Evolutionary conservation across 345 rosid genomes (phyloP).

Genomic region (Gossypium anomalum): DNA sequence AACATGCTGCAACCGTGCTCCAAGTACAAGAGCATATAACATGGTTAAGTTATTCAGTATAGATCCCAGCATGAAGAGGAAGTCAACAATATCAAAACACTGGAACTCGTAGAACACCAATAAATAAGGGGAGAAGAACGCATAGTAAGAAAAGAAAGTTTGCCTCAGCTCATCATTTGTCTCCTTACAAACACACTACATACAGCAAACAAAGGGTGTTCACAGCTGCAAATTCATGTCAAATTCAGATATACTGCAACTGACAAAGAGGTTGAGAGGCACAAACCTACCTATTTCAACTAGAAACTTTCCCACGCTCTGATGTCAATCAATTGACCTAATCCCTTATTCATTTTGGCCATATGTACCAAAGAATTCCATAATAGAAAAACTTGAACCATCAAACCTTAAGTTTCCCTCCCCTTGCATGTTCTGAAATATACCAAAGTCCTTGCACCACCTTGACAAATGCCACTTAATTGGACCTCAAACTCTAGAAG

Average conservation of each 20-base stretch:
- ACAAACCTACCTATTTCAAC: too few species aligned
- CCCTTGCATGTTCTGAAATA: neutral
- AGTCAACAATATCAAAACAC: neutral
- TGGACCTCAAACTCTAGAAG: neutral
- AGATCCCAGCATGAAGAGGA: neutral
- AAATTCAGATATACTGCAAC: neutral
- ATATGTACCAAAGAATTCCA: neutral
- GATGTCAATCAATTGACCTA: neutral
- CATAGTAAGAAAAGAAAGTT: too few species aligned
- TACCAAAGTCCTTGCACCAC: neutral
- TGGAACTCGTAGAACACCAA: neutral
- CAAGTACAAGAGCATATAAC: neutral
- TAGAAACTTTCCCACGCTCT: neutral
- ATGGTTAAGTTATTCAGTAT: neutral
- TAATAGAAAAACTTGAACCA: neutral
- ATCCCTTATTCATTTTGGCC: neutral
- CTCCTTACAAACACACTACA: neutral
- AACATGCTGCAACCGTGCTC: neutral
- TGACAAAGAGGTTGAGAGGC: neutral
- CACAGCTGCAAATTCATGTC: constrained; percentile 1
- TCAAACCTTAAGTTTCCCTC: neutral
- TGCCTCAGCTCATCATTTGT: neutral
- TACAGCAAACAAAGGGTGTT: neutral
- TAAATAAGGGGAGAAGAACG: neutral
- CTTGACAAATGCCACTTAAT: neutral